These are phyloP conservation scores for Cyberlindnera sargentensis DNA, from an alignment of 805 yeast genomes.

Conservation along the genomic window DNA sequence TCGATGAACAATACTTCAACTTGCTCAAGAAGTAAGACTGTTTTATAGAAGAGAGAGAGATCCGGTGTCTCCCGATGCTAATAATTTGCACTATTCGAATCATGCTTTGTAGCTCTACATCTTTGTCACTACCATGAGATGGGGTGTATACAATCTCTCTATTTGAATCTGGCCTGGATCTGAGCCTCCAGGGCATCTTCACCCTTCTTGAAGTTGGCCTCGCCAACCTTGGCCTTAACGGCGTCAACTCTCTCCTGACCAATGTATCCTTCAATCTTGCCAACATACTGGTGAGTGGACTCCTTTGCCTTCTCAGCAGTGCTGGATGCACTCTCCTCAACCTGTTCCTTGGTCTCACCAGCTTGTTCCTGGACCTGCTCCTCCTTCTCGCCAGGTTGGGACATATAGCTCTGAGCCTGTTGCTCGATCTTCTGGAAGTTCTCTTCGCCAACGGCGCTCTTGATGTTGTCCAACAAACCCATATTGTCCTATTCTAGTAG, in stretches of 20 bases:
- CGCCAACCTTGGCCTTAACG: conserved; percentile 26
- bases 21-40: conserved; percentile 3
- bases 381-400: conserved; percentile 1
- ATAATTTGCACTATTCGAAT: too few relatives aligned
- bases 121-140: too few relatives aligned
- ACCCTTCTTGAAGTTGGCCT: conserved; percentile 24
- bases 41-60: too few relatives aligned
- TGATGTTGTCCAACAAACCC: conserved; percentile 18
- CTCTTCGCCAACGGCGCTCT: conserved; percentile 14
- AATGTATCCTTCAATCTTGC: conserved; percentile 23
- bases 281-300: conserved; percentile 18
- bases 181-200: conserved; percentile 24
- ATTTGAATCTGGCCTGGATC: conserved; percentile 11
- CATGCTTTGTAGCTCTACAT: too few relatives aligned
- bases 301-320: neutral
- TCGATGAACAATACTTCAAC: conserved; percentile 25
- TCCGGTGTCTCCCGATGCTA: too few relatives aligned
- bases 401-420: conserved; percentile 10
- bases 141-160: neutral
- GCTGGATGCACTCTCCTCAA: neutral
- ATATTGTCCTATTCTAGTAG: conserved; percentile 1
- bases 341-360: neutral
- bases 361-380: neutral
- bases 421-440: conserved; percentile 8
- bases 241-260: conserved; percentile 26